Evolutionary conservation across 2,329 filamentous ascomycete genomes (phyloP), one percentile per base, ranked within the genome.

Genomic region (Parafenestella ontariensis): DNA sequence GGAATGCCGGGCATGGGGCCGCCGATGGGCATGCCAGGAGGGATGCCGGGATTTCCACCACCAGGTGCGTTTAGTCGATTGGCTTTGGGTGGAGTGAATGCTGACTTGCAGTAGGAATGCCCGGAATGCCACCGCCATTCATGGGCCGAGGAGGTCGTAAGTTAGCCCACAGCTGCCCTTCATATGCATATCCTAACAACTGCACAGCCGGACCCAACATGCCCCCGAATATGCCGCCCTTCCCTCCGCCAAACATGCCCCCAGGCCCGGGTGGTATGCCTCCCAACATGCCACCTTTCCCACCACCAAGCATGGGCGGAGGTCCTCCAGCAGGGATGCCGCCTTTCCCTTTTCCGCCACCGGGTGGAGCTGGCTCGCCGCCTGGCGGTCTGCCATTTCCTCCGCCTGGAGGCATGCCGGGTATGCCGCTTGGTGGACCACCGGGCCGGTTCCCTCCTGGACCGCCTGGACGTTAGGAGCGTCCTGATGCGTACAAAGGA

Each of bases 81-180:
- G 10, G 13, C 26, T 0, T 13, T n/a, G n/a, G 10, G 3, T 1
- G 11, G n/a, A 46, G 13, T 17, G 28, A n/a, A 31, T 56, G 42
- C 56, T 68, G 46, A 69, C 40, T 13, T 15, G 8, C 17, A 3
- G 8, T 33, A 69, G 69, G 68, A 54, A 68, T 73, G 52, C 71
- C 70, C 13, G 73, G 72, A 54, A 68, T 73, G 52, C 76, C 74
- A 41, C 74, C 77, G 21, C 77, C 75, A 1, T 76, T 76, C 56
- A 75, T 77, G 65, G 76, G 74, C 46, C 75, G 72, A n/a, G 75
- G 76, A 61, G 75, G 73, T 54, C 74, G 69, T 75, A 65, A 66
- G 73, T 72, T 7, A 28, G 34, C 9, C 7, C 4, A 42, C 26
- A 28, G 1, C 9, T 9, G 33, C 15, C 15, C 20, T 44, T 13